A percentile compares a stretch with the other conserved stretches of the same genome.
Evolutionary conservation across 805 yeast species (phyloP).

Genomic region (Saccharomycopsis sp.): DNA sequence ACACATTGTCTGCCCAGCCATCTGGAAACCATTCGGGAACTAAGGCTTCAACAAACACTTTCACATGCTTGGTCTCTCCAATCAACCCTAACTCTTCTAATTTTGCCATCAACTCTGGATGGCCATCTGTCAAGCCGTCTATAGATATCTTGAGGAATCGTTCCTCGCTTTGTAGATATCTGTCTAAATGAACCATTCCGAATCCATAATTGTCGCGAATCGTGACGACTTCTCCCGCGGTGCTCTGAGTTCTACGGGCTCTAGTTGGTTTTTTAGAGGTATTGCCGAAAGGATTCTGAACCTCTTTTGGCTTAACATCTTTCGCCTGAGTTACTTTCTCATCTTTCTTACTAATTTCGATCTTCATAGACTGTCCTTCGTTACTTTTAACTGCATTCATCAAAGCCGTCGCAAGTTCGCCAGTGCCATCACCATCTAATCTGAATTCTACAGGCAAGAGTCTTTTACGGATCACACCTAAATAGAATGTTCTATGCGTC

Average conservation of each 20-base stretch:
- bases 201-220: conserved; percentile 6
- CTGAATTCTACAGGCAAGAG: conserved; percentile 59
- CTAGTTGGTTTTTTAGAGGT: conserved; percentile 3
- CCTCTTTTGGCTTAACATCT: too few relatives aligned
- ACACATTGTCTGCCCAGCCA: conserved; percentile 18
- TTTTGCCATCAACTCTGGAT: neutral
- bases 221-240: conserved; percentile 12
- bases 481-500: conserved; percentile 79
- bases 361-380: neutral
- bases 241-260: conserved; percentile 1
- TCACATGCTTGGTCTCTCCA: conserved; percentile 22
- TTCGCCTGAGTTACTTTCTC: too few relatives aligned
- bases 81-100: conserved; percentile 21
- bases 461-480: conserved; percentile 79
- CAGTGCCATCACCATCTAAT: conserved; percentile 17
- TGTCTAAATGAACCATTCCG: conserved; percentile 13
- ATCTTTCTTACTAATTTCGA: neutral
- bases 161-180: conserved; percentile 15
- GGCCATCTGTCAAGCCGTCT: conserved; percentile 18
- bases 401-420: neutral
- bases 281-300: conserved; percentile 16
- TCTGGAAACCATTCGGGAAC: conserved; percentile 77
- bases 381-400: neutral
- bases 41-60: conserved; percentile 43
- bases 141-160: conserved; percentile 11